phyloP scores from a whole-genome alignment of 306 rosid genomes.

The Acacia acuminata region DNA sequence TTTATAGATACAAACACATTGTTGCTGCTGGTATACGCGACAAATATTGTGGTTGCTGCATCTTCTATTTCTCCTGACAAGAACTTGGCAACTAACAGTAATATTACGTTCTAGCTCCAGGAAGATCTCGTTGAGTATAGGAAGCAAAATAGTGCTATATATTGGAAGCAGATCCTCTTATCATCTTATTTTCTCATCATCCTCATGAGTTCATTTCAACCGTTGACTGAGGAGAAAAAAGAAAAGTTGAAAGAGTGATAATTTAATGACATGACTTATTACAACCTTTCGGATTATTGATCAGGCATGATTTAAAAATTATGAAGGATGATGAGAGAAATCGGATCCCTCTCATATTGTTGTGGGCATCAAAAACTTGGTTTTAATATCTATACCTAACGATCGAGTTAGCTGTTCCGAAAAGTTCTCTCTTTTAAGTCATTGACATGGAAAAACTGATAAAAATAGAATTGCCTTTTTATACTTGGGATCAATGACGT shows the following conservation, averaged over 20 bases:
- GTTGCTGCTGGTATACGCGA: conserved; percentile 23
- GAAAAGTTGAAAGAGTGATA: too few species aligned
- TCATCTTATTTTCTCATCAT: too few species aligned
- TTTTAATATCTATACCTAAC: background rate
- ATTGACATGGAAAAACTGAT: background rate
- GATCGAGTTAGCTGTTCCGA: background rate
- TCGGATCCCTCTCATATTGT: background rate
- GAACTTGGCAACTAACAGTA: conserved; percentile 23
- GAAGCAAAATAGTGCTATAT: conserved; percentile 17
- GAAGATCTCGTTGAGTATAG: conserved; percentile 22
- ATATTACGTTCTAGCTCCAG: conserved; percentile 4
- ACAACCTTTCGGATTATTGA: too few species aligned
- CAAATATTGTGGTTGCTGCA: conserved; percentile 22
- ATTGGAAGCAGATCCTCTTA: too few species aligned
- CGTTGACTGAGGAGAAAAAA: too few species aligned
- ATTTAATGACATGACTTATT: too few species aligned
- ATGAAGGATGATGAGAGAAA: too few species aligned
- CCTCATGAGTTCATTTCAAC: too few species aligned
- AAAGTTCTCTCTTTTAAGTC: background rate
- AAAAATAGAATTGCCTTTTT: background rate
- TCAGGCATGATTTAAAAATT: too few species aligned
- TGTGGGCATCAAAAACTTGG: background rate
- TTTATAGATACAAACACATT: background rate
- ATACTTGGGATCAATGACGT: background rate
- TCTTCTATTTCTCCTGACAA: conserved; percentile 31